These are phyloP conservation scores for Ustilaginoidea virens DNA, from an alignment of 2,329 filamentous ascomycete species.

Conservation along the genomic window DNA sequence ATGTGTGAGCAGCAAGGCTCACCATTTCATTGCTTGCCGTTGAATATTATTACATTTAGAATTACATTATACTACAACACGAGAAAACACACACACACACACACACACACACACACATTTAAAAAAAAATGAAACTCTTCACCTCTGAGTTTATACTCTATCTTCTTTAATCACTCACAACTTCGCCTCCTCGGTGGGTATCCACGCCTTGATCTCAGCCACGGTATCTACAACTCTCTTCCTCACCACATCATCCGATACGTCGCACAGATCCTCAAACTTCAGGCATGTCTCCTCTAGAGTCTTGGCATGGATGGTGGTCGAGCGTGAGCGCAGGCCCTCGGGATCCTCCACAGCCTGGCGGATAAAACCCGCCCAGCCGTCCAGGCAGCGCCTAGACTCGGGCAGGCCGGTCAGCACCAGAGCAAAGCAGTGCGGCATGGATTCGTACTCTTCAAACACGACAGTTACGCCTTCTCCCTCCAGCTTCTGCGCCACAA, in stretches of 20 bases:
- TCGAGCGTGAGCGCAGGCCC: slow-evolving; percentile 24
- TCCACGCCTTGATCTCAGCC: slow-evolving; percentile 7
- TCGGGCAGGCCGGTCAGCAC: slow-evolving; percentile 32
- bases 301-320: slow-evolving; percentile 32
- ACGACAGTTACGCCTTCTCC: slow-evolving; percentile 43
- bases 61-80: no score
- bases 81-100: no score
- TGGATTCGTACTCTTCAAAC: slow-evolving; percentile 61
- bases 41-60: no score
- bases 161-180: slow-evolving; percentile 14
- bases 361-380: slow-evolving; percentile 41
- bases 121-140: no score
- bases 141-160: no score
- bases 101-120: no score
- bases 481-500: slow-evolving; percentile 40
- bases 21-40: no score
- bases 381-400: slow-evolving; percentile 34
- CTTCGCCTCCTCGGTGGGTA: slow-evolving; percentile 12
- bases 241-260: slow-evolving; percentile 26
- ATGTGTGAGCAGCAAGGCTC: no score
- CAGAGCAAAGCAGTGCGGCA: slow-evolving; percentile 62
- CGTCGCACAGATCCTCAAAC: slow-evolving; percentile 25
- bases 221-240: slow-evolving; percentile 18
- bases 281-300: slow-evolving; percentile 31
- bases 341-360: slow-evolving; percentile 20